These are phyloP conservation scores for Trametes pubescens DNA, from an alignment of 1,284 basidiomycete species.

Conservation along the genomic window DNA sequence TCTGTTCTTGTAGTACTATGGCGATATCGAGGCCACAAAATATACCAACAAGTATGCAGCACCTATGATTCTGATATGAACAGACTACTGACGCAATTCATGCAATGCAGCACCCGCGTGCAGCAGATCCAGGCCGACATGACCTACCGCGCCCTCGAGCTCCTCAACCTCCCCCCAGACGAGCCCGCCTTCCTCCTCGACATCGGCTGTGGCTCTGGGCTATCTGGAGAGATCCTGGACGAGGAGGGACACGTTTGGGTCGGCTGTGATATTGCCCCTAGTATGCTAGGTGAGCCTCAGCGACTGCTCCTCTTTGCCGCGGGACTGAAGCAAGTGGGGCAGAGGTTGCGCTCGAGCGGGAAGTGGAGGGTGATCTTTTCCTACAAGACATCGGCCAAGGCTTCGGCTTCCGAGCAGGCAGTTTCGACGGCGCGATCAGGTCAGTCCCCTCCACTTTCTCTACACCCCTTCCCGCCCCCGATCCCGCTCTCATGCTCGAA, in stretches of 20 bases:
- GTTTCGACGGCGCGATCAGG: conserved; percentile 99
- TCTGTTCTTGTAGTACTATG: conserved; percentile 82
- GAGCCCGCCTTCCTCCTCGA: conserved; percentile 89
- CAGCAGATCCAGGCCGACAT: conserved; percentile 98
- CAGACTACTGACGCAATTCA: not conserved
- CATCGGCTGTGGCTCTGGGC: conserved; percentile 97
- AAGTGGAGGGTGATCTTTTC: conserved; percentile 94
- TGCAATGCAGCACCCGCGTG: conserved; percentile 80
- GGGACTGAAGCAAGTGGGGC: not conserved
- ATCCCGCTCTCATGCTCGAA: not conserved
- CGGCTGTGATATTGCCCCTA: conserved; percentile 95
- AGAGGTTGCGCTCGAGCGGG: conserved; percentile 95
- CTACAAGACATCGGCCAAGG: conserved; percentile 94
- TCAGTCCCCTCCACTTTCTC: conserved; percentile 44
- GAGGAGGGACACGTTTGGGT: conserved; percentile 96
- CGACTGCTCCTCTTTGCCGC: not conserved
- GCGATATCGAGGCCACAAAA: conserved; percentile 94
- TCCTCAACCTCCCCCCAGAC: conserved; percentile 83
- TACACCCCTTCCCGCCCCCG: not conserved
- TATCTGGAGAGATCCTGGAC: conserved; percentile 97
- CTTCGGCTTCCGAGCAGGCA: conserved; percentile 94
- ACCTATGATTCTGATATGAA: not conserved
- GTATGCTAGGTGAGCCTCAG: conserved; percentile 87
- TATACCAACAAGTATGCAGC: conserved; percentile 90
- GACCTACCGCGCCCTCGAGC: conserved; percentile 95